phyloP scores from a whole-genome alignment of 345 rosid species.

The Citrus sinensis region DVS_A1.0 CM039167.1:5910001-5910500 shows the following conservation, averaged over 20 bases:
- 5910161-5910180: not conserved
- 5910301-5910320: not conserved
- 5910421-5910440: not conserved
- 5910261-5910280: too few relatives aligned
- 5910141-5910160: not conserved
- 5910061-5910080: not conserved
- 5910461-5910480: not conserved
- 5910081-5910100: not conserved
- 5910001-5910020: not conserved
- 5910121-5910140: not conserved
- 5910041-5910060: not conserved
- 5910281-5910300: not conserved
- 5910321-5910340: not conserved
- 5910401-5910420: not conserved
- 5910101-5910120: not conserved
- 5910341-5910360: not conserved
- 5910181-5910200: not conserved
- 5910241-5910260: not conserved
- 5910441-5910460: not conserved
- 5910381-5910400: not conserved
- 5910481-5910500: not conserved
- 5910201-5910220: not conserved
- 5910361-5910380: not conserved
- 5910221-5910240: not conserved
- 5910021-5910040: not conserved